Conservation (phyloP, 2,329 filamentous ascomycete species). For the Colletotrichum musae region DNA sequence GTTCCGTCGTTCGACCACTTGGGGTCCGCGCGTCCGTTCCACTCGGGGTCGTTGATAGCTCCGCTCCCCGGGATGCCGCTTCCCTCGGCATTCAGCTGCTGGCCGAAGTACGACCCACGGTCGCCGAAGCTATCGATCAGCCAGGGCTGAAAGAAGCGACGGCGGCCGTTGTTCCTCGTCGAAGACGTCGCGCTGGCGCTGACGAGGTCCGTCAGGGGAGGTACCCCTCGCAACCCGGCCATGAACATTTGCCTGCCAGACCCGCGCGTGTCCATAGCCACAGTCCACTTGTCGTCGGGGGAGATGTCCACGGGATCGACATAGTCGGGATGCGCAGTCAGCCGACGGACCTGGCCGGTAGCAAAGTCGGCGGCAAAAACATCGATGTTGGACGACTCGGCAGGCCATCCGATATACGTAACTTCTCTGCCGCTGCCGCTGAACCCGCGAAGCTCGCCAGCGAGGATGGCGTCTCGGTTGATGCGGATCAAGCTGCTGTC, state of each 20-base stretch:
- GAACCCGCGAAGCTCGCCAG: slow-evolving; percentile 60
- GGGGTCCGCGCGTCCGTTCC: slow-evolving; percentile 61
- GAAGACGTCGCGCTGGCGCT: slow-evolving; percentile 49
- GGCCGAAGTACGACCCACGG: slow-evolving; percentile 57
- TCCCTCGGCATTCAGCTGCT: slow-evolving; percentile 53
- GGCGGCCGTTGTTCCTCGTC: slow-evolving; percentile 57
- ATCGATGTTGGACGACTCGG: slow-evolving; percentile 59
- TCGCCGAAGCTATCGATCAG: slow-evolving; percentile 58
- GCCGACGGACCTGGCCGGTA: slow-evolving; percentile 54
- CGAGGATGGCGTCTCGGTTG: slow-evolving; percentile 48
- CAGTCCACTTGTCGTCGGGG: slow-evolving; percentile 55
- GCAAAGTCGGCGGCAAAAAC: slow-evolving; percentile 54
- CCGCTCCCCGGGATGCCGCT: slow-evolving; percentile 46
- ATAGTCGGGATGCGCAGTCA: slow-evolving; percentile 58
- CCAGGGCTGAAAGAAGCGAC: slow-evolving; percentile 59
- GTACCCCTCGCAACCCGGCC: slow-evolving; percentile 52
- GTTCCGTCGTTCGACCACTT: slow-evolving; percentile 56
- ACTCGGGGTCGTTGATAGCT: slow-evolving; percentile 56
- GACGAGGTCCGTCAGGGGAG: slow-evolving; percentile 54
- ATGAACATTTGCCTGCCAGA: slow-evolving; percentile 54
- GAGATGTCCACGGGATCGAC: slow-evolving; percentile 56
- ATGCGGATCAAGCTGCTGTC: slow-evolving; percentile 45
- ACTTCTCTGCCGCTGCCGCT: slow-evolving; percentile 54
- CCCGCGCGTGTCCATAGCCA: slow-evolving; percentile 56
- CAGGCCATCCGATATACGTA: slow-evolving; percentile 52